Base-by-base conservation (phyloP, 768 basidiomycete genomes). In the Symmetrospora coprosmae region DNA sequence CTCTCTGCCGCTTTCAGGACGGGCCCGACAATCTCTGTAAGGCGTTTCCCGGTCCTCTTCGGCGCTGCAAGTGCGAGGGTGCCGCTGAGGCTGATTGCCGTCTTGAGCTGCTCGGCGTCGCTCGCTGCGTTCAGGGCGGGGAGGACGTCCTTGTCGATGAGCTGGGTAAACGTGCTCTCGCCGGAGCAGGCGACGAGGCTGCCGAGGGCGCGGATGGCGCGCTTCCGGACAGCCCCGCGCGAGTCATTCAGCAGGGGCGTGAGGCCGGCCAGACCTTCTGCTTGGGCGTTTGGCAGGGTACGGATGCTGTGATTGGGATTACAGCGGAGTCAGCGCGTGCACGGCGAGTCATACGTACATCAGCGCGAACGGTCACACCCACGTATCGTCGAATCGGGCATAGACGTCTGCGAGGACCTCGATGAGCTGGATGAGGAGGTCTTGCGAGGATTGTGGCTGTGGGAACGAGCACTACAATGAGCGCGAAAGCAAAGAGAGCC, bases 201-300 rank as follows among this genome's bases (percentile, higher is more conserved):
- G 81, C 75, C 38, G 79, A 80, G 8, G 84, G 83, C 40, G 81
- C 80, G 16, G 83, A 96, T 90, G 2, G 88, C 86, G 50, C 90
- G 84, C 75, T 97, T 97, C 50, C 91, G 82, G 52, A 97, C 86
- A 0, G 88, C 87, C 9, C 85, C 80, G 3, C 89, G 82, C 7
- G 78, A 69, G 73, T 85, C 86, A n/a, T 76, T 78, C 45, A 87
- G 79, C 13, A 75, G 67, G 41, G 72, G 73, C 14, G 71, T 71
- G 17, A 94, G 78, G 56, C 88, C 89, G 19, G 84, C 81, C 5
- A 92, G 76, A 1, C 84, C 84, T 71, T 83, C 28, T 84, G 82
- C 0, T 82, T 85, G 63, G 75, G 78, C 46, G 79, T 73, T 85
- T 84, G 66, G 14, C 48, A 34, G 28, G 19, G 66, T 58, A 46